Evolutionary conservation across 2,329 filamentous ascomycete genomes (phyloP).

Genomic region (Arthrobotrys pseudoclavata): DNA sequence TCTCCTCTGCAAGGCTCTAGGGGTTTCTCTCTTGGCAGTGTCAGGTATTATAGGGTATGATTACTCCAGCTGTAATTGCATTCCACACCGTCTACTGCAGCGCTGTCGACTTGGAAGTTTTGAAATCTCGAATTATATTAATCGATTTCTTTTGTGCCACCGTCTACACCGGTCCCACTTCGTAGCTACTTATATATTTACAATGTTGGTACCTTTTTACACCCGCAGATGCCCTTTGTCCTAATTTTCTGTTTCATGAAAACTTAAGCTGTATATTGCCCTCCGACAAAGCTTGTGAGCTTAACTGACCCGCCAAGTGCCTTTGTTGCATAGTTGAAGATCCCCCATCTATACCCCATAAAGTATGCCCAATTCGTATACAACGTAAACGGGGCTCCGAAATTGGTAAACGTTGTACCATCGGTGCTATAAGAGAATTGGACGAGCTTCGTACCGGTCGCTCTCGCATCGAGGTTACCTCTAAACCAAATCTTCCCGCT

Average conservation of each 20-base stretch:
- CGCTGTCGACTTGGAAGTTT: background rate
- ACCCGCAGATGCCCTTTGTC: no score
- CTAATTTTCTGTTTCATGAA: background rate
- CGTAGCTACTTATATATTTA: background rate
- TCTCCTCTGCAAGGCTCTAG: background rate
- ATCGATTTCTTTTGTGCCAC: no score
- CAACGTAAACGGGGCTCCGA: conserved; percentile 66
- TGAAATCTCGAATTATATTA: background rate
- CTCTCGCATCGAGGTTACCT: conserved; percentile 65
- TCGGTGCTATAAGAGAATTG: conserved; percentile 69
- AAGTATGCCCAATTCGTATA: conserved; percentile 69
- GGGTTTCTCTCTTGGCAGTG: background rate
- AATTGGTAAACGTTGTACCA: conserved; percentile 66
- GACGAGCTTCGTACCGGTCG: conserved; percentile 63
- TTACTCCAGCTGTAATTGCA: background rate
- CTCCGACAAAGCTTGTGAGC: conserved; percentile 54
- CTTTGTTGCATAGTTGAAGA: conserved; percentile 70
- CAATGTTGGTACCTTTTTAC: background rate
- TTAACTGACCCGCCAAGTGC: conserved; percentile 66
- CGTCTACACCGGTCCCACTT: no score
- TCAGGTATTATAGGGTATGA: background rate
- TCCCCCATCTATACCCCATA: conserved; percentile 69
- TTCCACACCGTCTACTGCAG: no score
- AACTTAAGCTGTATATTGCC: conserved; percentile 29
- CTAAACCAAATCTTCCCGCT: conserved; percentile 66